These are phyloP conservation scores for Hypsizygus marmoreus DNA, from an alignment of 768 basidiomycete species.

Conservation along the genomic window DNA sequence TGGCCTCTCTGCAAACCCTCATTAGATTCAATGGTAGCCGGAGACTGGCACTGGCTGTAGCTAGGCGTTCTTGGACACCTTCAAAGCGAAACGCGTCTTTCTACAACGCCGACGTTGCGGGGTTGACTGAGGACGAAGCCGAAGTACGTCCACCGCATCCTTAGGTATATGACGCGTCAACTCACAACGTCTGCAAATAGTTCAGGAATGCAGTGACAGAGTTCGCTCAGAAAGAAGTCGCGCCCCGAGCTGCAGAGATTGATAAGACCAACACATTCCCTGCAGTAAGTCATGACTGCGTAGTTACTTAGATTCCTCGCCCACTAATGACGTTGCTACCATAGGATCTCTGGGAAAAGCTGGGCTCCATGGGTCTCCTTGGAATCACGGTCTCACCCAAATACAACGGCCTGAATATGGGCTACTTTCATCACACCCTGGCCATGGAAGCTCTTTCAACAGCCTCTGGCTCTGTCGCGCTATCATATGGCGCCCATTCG, in stretches of 20 bases:
- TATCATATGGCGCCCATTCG: slow-evolving; percentile 91
- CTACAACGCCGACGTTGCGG: slow-evolving; percentile 74
- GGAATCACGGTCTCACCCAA: slow-evolving; percentile 82
- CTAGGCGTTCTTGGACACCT: neutral
- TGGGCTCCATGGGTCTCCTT: slow-evolving; percentile 91
- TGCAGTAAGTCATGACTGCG: slow-evolving; percentile 41
- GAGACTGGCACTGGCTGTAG: slow-evolving; percentile 1
- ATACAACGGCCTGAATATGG: slow-evolving; percentile 81
- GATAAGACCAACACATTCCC: slow-evolving; percentile 87
- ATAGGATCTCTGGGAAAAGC: slow-evolving; percentile 85
- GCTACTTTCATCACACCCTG: slow-evolving; percentile 85
- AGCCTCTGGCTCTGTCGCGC: slow-evolving; percentile 88
- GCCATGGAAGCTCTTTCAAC: slow-evolving; percentile 95
- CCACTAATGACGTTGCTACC: slow-evolving; percentile 7
- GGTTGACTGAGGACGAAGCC: slow-evolving; percentile 75
- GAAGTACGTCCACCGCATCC: slow-evolving; percentile 51
- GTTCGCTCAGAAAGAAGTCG: slow-evolving; percentile 83
- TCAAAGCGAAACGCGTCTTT: slow-evolving; percentile 48
- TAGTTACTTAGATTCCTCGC: slow-evolving; percentile 2
- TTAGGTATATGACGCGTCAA: slow-evolving; percentile 1
- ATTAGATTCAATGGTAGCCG: slow-evolving; percentile 1
- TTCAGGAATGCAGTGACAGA: slow-evolving; percentile 78
- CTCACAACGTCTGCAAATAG: slow-evolving; percentile 39
- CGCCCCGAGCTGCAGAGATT: slow-evolving; percentile 83
- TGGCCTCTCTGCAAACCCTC: slow-evolving; percentile 16